A percentile compares a stretch with the other conserved stretches of the same genome.
These are phyloP conservation scores for Rhizophagus sp. DNA, from an alignment of 192 early-diverging fungal genomes.

Conservation along the genomic window DNA sequence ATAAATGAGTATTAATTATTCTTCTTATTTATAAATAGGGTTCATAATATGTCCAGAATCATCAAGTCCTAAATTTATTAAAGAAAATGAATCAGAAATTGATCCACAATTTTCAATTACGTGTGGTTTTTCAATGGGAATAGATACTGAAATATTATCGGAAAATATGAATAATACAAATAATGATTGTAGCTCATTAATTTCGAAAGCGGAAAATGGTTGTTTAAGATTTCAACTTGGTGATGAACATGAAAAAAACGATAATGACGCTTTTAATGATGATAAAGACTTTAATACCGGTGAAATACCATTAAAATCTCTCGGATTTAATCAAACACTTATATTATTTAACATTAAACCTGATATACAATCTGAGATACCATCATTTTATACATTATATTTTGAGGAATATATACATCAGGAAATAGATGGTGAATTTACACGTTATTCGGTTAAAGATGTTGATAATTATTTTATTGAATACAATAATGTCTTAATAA, in stretches of 20 bases:
- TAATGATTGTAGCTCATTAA: background rate
- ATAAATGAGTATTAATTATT: background rate
- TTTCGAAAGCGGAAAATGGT: background rate
- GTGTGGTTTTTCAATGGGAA: background rate
- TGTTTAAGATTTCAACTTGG: background rate
- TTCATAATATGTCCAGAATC: background rate
- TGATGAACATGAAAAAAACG: background rate
- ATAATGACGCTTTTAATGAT: background rate
- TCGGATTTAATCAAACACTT: background rate
- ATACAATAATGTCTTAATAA: too few species aligned
- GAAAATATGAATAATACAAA: background rate
- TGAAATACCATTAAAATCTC: too few species aligned
- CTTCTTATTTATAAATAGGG: background rate
- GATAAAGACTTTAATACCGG: too few species aligned
- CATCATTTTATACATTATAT: too few species aligned
- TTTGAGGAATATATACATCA: too few species aligned
- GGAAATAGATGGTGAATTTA: too few species aligned
- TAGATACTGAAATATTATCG: background rate
- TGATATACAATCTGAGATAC: background rate
- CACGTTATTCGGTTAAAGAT: too few species aligned
- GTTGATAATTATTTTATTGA: too few species aligned
- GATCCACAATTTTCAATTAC: background rate
- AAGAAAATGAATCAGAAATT: background rate
- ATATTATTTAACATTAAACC: background rate
- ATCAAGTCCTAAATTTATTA: background rate